Evolutionary conservation across 1,284 basidiomycete genomes (phyloP).

Genomic region (Violaceomyces palustris): DNA sequence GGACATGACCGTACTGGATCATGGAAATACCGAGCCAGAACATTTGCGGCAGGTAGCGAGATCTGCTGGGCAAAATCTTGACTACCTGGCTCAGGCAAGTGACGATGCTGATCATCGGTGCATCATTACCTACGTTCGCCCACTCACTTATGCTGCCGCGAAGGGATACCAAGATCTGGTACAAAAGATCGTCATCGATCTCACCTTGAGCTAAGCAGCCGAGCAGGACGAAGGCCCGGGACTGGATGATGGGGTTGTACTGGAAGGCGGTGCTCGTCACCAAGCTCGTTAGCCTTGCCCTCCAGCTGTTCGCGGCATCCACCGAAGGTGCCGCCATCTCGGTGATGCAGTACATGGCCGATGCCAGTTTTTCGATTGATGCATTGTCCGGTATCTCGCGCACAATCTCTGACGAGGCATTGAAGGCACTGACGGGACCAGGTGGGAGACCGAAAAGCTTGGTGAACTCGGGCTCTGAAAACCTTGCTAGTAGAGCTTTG

Average conservation of each 20-base stretch:
- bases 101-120: conserved; percentile 49
- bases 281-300: conserved; percentile 85
- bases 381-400: conserved; percentile 38
- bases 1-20: conserved; percentile 43
- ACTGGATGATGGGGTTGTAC: conserved; percentile 80
- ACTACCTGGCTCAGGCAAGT: conserved; percentile 47
- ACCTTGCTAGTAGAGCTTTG: conserved; percentile 25
- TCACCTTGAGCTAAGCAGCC: conserved; percentile 66
- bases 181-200: conserved; percentile 77
- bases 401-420: conserved; percentile 24
- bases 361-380: conserved; percentile 38
- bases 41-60: conserved; percentile 46
- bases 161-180: conserved; percentile 76
- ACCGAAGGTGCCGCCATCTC: conserved; percentile 40
- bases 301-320: conserved; percentile 83
- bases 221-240: conserved; percentile 79
- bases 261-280: conserved; percentile 91
- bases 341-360: conserved; percentile 37
- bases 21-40: conserved; percentile 47
- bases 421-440: conserved; percentile 11
- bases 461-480: conserved; percentile 31
- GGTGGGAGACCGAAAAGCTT: conserved; percentile 39
- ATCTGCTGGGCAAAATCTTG: conserved; percentile 37
- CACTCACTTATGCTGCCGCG: conserved; percentile 46
- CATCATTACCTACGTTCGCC: conserved; percentile 37